Base-by-base conservation (phyloP, 225 moss, liverwort and hornwort genomes). In the Marchantia polymorpha region DNA sequence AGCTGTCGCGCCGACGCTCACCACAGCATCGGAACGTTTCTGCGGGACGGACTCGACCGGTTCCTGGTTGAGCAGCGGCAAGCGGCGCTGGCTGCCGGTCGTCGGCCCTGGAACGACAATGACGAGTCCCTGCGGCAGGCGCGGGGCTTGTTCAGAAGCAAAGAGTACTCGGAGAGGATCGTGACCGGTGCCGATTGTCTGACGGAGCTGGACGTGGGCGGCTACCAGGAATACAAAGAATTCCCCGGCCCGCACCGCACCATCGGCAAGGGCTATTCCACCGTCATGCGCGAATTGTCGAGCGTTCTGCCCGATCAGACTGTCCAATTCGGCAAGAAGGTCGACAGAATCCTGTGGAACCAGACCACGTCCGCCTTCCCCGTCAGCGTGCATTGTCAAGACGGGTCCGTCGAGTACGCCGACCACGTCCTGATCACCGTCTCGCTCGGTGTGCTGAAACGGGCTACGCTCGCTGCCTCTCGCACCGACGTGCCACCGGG, bases 401-500 rank as follows among this genome's bases (percentile, higher is more conserved):
- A 79, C 47, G 87, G 84, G 16, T 79, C 81, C 26, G 52, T 79
- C 60, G 69, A 75, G 59, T 73, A 84, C 61, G 87, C 87, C n/a
- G 87, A 87, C 71, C 87, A 87, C 80, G 84, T 80, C 51, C 77
- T 87, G 16, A 15, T 87, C 66, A 87, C 87, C 3, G 76, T 79
- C 22, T 87, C 87, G 14, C 79, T 87, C 10, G 87, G 87, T 10
- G 87, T 87, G 12, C 84, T 87, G 39, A 87, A 87, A 67, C 78
- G 51, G 27, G 65, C 25, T 4, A 51, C 77, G 19, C 71, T 71
- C 49, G n/a, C 71, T n/a, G 49, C 71, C 7, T 49, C 48, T 19
- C 10, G n/a, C 49, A 6, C 27, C 15, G 27, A 54, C 5, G 47
- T 8, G 19, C 56, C 56, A n/a, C 47, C 11, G 50, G 27, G 48